Evolutionary conservation across 306 rosid species (phyloP), one percentile per base, ranked within the genome.

Genomic region (Cucurbita argyrosperma): DNA sequence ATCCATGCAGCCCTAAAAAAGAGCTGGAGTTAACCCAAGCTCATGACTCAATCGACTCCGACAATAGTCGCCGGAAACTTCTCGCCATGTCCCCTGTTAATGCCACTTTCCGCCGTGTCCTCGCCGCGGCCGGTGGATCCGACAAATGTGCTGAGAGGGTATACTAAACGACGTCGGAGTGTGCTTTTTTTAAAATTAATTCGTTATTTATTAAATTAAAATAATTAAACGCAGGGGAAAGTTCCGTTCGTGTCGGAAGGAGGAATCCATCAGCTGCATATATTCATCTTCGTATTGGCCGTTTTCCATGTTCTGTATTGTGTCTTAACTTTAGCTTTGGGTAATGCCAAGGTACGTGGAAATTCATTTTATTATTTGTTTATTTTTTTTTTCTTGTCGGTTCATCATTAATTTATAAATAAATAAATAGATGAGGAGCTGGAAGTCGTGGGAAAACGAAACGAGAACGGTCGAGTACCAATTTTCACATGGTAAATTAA

Each of bases 371-470:
- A 14, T 13, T 50, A 4, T 50, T 50, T 7, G 0, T 19, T 19
- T 19, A 14, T 49, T 4, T 49, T 10, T 46, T 10, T 13, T 10
- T 10, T 10, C 4, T 46, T 13, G 38, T 62, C 40, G 18, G 35
- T 30, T 3, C 35, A 30, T 30, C 3, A 30, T 30, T 30, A 30
- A 30, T 2, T 30, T n/a, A n/a, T n/a, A n/a, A n/a, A 30, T 0
- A 50, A 13, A 49, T 49, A 67, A 59, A 51, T 78, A 94, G 99
- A 94, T 91, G 99, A 81, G 90, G 76, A 83, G 90, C 10, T 94
- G 99, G 99, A 94, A 88, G 68, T 70, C 82, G 39, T 94, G 99
- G 99, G 99, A 94, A 75, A 87, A 81, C 74, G 96, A 91, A 77
- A 89, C 97, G 5, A 88, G 82, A 76, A 94, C 97, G 6, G 76